phyloP scores from a whole-genome alignment of 2,329 filamentous ascomycete species.

The Calcarisporium arbuscula region DNA sequence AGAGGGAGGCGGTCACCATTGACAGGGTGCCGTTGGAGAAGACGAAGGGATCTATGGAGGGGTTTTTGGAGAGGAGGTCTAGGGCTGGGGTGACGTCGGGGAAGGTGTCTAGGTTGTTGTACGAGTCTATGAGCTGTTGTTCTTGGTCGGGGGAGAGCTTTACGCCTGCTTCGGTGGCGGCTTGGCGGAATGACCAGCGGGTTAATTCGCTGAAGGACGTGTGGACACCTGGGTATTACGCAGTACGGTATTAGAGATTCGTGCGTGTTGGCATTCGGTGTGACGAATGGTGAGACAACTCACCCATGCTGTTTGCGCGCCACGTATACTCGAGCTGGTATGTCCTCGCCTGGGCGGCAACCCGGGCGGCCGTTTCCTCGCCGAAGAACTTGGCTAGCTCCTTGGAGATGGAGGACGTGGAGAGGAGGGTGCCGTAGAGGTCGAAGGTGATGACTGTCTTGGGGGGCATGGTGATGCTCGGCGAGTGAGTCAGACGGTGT shows the following conservation, averaged over 20 bases:
- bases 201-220: slow-evolving; percentile 55
- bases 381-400: slow-evolving; percentile 53
- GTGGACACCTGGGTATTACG: slow-evolving; percentile 36
- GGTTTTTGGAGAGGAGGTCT: slow-evolving; percentile 32
- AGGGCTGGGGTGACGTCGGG: slow-evolving; percentile 55
- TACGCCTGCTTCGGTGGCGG: slow-evolving; percentile 50
- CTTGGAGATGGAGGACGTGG: slow-evolving; percentile 60
- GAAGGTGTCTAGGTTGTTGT: slow-evolving; percentile 59
- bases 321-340: slow-evolving; percentile 76
- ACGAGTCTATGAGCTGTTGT: slow-evolving; percentile 52
- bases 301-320: slow-evolving; percentile 70
- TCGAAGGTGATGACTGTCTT: slow-evolving; percentile 62
- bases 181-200: slow-evolving; percentile 54
- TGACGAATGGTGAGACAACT: slow-evolving; percentile 11
- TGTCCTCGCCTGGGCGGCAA: slow-evolving; percentile 58
- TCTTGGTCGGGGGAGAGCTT: slow-evolving; percentile 37
- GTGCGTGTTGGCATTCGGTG: not conserved
- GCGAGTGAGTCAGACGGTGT: slow-evolving; percentile 10
- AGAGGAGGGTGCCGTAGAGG: slow-evolving; percentile 68
- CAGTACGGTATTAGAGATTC: not conserved
- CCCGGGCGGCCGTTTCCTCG: slow-evolving; percentile 45
- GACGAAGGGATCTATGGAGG: slow-evolving; percentile 46
- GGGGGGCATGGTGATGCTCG: slow-evolving; percentile 14
- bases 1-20: slow-evolving; percentile 58
- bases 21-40: slow-evolving; percentile 64